These are phyloP conservation scores for Ballota nigra DNA, from an alignment of 257 asterid genomes.

Conservation along the genomic window DNA sequence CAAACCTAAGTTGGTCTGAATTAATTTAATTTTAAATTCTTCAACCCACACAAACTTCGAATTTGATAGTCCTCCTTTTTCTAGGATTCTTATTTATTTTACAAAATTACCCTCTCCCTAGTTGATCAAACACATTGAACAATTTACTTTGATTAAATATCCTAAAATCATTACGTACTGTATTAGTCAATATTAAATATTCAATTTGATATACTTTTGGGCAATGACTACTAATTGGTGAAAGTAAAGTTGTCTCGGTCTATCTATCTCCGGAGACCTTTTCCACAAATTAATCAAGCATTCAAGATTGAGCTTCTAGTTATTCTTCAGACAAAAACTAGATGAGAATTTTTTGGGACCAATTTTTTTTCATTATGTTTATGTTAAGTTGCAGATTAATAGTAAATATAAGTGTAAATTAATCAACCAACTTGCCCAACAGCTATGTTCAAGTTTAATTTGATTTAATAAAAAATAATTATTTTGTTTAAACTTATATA, in stretches of 20 bases:
- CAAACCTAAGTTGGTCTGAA: too few species aligned
- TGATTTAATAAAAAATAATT: too few species aligned
- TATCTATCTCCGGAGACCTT: background rate
- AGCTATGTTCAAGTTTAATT: too few species aligned
- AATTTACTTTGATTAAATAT: background rate
- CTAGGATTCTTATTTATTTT: too few species aligned
- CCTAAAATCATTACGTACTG: background rate
- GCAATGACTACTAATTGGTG: background rate
- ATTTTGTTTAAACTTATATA: too few species aligned
- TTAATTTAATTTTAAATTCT: too few species aligned
- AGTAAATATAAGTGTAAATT: too few species aligned
- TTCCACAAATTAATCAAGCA: background rate
- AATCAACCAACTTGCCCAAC: too few species aligned
- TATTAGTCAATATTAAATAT: background rate
- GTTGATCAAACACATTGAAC: background rate
- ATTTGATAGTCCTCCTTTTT: too few species aligned
- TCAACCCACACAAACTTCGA: too few species aligned
- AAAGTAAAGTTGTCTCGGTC: background rate
- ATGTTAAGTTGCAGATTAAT: too few species aligned
- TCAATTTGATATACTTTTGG: background rate
- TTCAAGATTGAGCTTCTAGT: too few species aligned
- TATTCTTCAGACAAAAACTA: background rate
- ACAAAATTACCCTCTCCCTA: background rate
- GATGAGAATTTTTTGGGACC: background rate
- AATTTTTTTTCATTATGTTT: background rate